These are phyloP conservation scores for Myxozyma monticola DNA, from an alignment of 805 yeast genomes.

Conservation along the genomic window DNA sequence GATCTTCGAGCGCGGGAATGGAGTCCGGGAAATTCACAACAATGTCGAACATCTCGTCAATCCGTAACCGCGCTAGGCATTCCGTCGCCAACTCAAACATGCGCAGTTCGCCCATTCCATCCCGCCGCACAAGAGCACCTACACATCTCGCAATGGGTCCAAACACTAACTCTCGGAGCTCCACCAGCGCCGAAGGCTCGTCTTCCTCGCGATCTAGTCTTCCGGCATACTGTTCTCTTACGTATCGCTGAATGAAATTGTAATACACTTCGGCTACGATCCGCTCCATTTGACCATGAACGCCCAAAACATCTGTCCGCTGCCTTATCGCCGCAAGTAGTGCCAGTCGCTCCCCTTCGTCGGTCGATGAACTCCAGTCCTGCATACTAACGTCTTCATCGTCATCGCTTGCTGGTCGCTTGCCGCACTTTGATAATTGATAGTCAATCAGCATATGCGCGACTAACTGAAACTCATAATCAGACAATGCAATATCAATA, in stretches of 20 bases:
- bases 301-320: slow-evolving; percentile 2
- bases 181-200: slow-evolving; percentile 12
- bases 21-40: slow-evolving; percentile 56
- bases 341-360: slow-evolving; percentile 3
- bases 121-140: slow-evolving; percentile 7
- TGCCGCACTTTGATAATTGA: slow-evolving; percentile 6
- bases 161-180: slow-evolving; percentile 4
- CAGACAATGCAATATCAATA: slow-evolving; percentile 20
- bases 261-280: slow-evolving; percentile 20
- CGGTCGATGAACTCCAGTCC: background rate
- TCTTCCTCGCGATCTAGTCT: slow-evolving; percentile 17
- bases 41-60: slow-evolving; percentile 59
- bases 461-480: slow-evolving; percentile 16
- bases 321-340: slow-evolving; percentile 2
- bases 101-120: slow-evolving; percentile 2
- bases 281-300: slow-evolving; percentile 13
- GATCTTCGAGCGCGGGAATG: slow-evolving; percentile 55
- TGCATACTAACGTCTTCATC: background rate
- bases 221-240: slow-evolving; percentile 6
- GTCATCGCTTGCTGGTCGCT: background rate
- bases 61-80: slow-evolving; percentile 31
- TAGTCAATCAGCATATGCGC: slow-evolving; percentile 14
- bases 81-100: slow-evolving; percentile 20
- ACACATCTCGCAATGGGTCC: slow-evolving; percentile 11
- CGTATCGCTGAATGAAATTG: slow-evolving; percentile 15